Base-by-base conservation (phyloP, 108 stramenopile genomes). In the Fragilaria crotonensis region DNA sequence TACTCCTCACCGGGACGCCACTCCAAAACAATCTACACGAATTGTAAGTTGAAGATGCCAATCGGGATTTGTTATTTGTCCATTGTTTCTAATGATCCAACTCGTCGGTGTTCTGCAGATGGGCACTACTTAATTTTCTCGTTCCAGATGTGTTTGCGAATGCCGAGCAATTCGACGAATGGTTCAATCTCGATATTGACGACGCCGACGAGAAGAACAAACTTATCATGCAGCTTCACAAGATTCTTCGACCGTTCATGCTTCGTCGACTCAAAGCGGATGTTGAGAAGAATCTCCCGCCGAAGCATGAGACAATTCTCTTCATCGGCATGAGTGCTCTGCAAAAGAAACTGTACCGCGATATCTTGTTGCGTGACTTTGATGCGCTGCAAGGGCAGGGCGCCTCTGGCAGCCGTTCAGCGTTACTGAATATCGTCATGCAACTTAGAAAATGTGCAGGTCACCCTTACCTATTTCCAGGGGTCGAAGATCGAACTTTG, bases 391-490 rank as follows among this genome's bases (percentile, higher is more conserved):
- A 79, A 48, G 86, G 87, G 11, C 71, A 73, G 5, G 62, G 62
- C 27, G 64, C 66, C 19, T 68, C 72, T 23, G 65, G 80, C 11
- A 77, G 64, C 59, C 75, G 81, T 36, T 88, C 91, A 23, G 81
- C 86, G 5, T 74, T 96, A 59, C 62, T 90, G 36, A 91, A 96
- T 62, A 89, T 99, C 70, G 91, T 98, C 50, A 99, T 99, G 97
- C 99, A 99, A 78, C 81, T 99, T 48, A 80, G 99, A 36, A 99
- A 99, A 74, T 96, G 95, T 79, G 96, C 94, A 57, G 80, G 80
- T 1, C 99, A 99, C 76, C 99, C 99, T 0, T 99, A 99, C 75
- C 83, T 99, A 4, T 99, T 99, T 64, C 87, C 90, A 25, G 94
- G 95, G 27, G 87, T 93, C n/a, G 96, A 99, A 64, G 96, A 95